These are phyloP conservation scores for Daldinia bambusicola DNA, from an alignment of 495 filamentous ascomycete genomes.

Conservation along the genomic window DNA sequence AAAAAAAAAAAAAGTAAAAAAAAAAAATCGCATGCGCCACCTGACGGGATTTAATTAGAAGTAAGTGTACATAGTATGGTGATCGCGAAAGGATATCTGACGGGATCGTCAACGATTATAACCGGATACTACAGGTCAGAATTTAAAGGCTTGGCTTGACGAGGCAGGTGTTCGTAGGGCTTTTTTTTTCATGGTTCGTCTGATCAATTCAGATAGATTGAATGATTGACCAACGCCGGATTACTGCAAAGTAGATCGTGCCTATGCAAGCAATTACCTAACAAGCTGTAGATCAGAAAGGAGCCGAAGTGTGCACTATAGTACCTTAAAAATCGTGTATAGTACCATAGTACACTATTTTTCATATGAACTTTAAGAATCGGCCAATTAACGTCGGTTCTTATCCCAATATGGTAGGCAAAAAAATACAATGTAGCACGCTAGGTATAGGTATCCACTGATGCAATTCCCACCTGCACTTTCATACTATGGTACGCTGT, in stretches of 20 bases:
- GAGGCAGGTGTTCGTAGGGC: slow-evolving; percentile 12
- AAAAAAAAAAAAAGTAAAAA: too few species aligned
- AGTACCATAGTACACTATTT: too few species aligned
- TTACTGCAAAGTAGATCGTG: background rate
- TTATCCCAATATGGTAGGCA: slow-evolving; percentile 27
- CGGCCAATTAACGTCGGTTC: slow-evolving; percentile 21
- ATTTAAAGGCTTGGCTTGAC: slow-evolving; percentile 6
- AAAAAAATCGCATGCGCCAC: background rate
- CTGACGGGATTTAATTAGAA: background rate
- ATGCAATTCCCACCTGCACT: background rate
- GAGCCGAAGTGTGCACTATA: background rate
- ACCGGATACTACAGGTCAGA: slow-evolving; percentile 9
- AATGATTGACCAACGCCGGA: slow-evolving; percentile 15
- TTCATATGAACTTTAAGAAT: slow-evolving; percentile 3
- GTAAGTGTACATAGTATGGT: background rate
- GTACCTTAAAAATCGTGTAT: too few species aligned
- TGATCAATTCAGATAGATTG: slow-evolving; percentile 16
- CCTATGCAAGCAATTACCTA: background rate
- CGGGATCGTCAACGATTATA: slow-evolving; percentile 3
- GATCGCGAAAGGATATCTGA: slow-evolving; percentile 6
- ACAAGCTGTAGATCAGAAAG: background rate
- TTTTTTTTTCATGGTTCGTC: slow-evolving; percentile 8
- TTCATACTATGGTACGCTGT: background rate
- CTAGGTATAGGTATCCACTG: background rate
- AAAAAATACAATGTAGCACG: background rate